A percentile compares a stretch with the other conserved stretches of the same genome.
Evolutionary conservation across 305 asterid species (phyloP).

Genomic region (Fraxinus greggii): DNA sequence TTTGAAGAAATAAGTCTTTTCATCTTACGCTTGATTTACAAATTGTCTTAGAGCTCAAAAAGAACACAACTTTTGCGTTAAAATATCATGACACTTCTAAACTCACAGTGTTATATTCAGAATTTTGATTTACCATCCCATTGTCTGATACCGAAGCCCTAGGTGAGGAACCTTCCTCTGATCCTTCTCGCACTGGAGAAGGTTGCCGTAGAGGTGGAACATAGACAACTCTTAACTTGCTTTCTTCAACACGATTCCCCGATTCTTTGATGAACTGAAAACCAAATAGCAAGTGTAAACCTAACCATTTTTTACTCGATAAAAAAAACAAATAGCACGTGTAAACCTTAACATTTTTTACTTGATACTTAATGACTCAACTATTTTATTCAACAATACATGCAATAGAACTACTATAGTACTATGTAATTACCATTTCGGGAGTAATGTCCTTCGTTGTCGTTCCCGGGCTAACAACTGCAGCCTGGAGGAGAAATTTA

Average conservation of each 20-base stretch:
- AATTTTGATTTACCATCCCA: conserved; percentile 52
- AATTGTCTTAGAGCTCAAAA: background rate
- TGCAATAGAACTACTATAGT: background rate
- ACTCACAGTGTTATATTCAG: conserved; percentile 66
- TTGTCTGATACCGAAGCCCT: conserved; percentile 87
- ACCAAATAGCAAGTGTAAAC: conserved; percentile 12
- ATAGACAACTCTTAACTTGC: conserved; percentile 82
- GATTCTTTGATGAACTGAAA: conserved; percentile 78
- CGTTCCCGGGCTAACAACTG: conserved; percentile 48
- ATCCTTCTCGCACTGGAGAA: conserved; percentile 91
- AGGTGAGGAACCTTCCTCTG: conserved; percentile 94
- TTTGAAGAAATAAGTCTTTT: conserved; percentile 10
- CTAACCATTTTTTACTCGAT: background rate
- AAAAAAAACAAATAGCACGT: conserved; percentile 9
- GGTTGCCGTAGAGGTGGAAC: conserved; percentile 78
- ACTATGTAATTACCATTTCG: conserved; percentile 53
- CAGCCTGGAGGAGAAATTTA: conserved; percentile 89
- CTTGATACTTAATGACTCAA: background rate
- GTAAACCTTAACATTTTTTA: background rate
- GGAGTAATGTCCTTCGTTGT: conserved; percentile 75
- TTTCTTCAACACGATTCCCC: conserved; percentile 83
- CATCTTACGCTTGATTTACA: conserved; percentile 3
- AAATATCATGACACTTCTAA: conserved; percentile 1
- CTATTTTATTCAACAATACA: background rate
- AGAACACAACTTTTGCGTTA: background rate